Percentiles rank a stretch among this genome's conserved stretches.
These are phyloP conservation scores for Torrubiella hemipterigena DNA, from an alignment of 2,329 filamentous ascomycete genomes.

Conservation along the genomic window DNA sequence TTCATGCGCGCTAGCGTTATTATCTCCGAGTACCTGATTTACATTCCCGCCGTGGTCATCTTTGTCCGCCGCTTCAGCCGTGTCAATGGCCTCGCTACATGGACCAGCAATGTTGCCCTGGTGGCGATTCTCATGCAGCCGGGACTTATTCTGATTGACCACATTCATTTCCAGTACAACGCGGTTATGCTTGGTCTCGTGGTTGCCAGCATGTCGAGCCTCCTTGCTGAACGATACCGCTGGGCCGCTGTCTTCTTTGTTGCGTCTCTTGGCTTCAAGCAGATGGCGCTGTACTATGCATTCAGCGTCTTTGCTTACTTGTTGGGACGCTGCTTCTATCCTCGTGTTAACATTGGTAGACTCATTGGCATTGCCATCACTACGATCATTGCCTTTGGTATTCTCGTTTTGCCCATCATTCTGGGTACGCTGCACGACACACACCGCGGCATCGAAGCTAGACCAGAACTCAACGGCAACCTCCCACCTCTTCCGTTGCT, in stretches of 20 bases:
- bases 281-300: constrained; percentile 98
- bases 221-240: constrained; percentile 71
- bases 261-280: constrained; percentile 88
- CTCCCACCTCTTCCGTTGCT: constrained; percentile 52
- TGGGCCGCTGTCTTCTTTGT: constrained; percentile 95
- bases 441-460: constrained; percentile 47
- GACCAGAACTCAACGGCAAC: constrained; percentile 43
- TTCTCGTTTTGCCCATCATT: constrained; percentile 66
- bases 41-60: constrained; percentile 72
- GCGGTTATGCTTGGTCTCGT: constrained; percentile 95
- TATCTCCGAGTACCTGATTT: constrained; percentile 81
- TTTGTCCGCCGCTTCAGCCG: constrained; percentile 75
- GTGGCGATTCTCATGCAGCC: constrained; percentile 90
- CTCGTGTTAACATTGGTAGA: constrained; percentile 52
- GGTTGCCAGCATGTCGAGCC: constrained; percentile 75
- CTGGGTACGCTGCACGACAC: constrained; percentile 58
- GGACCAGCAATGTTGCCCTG: constrained; percentile 75
- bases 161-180: constrained; percentile 96
- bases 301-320: constrained; percentile 88
- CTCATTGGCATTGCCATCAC: constrained; percentile 64
- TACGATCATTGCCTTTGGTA: constrained; percentile 60
- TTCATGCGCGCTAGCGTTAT: constrained; percentile 94
- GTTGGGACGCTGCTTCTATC: constrained; percentile 73
- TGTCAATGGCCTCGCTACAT: constrained; percentile 63
- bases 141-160: constrained; percentile 79